Evolutionary conservation across 2,329 filamentous ascomycete species (phyloP), one percentile per base, ranked within the genome.

Genomic region (Aspergillus sclerotialis): DNA sequence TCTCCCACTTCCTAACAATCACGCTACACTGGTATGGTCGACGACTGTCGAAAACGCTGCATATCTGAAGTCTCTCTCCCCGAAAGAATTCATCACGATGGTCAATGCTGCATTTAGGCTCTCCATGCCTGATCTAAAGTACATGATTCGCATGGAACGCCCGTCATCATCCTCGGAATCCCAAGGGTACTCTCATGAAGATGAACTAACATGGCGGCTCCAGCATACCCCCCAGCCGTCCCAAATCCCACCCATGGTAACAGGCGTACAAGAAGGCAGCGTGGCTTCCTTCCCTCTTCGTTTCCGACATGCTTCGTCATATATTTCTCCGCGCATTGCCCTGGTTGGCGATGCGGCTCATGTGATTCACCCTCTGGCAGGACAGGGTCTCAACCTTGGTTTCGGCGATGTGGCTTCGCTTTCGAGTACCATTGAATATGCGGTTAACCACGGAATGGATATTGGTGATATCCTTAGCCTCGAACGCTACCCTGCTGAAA

Each of bases 281-380:
- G 70, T 93, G 10, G 90, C 92, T 1, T 89, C 85, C 0, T 98
- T 98, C 63, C 92, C 92, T 0, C 75, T 98, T 12, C 85, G 83
- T 54, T 73, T 96, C 68, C 81, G 89, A 17, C 92, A 98, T 58
- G 89, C 90, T n/a, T 85, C 93, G 53, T 87, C 85, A 1, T 98
- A 98, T 56, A 84, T 85, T 27, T 84, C 80, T 25, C 87, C 94
- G 52, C 82, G 92, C n/a, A 71, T 95, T 7, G 92, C 89, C 1
- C 75, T 98, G 1, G 78, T 98, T 23, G 92, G 92, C 40, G 92
- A 98, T 46, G 92, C 92, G 1, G 92, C 92, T 6, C 92, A 98
- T 59, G 94, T 89, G 1, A 80, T 94, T 45, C 92, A 98, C 59
- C 92, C 92, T 0, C 79, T 98, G 4, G 92, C 87, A 1, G 92